Conservation (phyloP, 2,329 filamentous ascomycete genomes). For the Didymosphaeria variabile region DNA sequence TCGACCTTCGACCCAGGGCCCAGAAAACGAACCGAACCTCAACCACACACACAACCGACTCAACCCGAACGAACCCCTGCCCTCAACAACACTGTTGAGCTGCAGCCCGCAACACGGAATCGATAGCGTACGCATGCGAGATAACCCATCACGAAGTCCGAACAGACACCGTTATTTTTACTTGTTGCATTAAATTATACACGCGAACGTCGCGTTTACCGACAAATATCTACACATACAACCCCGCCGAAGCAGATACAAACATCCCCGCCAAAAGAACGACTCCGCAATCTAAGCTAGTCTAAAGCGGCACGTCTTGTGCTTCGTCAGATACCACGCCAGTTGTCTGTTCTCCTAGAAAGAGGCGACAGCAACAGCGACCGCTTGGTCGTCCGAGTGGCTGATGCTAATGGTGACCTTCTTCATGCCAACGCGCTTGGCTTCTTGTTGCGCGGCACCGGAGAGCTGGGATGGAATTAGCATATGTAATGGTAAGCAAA, state of each 20-base stretch:
- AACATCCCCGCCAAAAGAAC: neutral
- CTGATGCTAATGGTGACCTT: slow-evolving; percentile 93
- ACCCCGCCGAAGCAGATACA: no score
- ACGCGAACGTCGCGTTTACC: slow-evolving; percentile 1
- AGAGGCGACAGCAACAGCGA: slow-evolving; percentile 88
- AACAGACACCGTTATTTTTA: neutral
- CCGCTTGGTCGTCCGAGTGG: slow-evolving; percentile 92
- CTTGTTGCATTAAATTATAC: slow-evolving; percentile 10
- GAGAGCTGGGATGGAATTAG: slow-evolving; percentile 70
- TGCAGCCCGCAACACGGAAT: neutral
- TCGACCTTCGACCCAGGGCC: no score
- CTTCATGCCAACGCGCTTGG: slow-evolving; percentile 87
- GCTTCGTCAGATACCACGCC: neutral
- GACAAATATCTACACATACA: slow-evolving; percentile 7
- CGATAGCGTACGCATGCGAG: neutral
- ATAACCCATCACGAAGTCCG: neutral
- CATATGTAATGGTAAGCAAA: slow-evolving; percentile 2
- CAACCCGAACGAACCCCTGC: neutral
- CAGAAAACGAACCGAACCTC: neutral
- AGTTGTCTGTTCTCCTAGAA: slow-evolving; percentile 62
- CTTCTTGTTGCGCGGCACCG: slow-evolving; percentile 82
- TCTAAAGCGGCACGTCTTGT: neutral
- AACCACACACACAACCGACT: neutral
- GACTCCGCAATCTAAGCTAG: neutral
- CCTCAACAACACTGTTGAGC: neutral